Percentiles rank a stretch among this genome's conserved stretches.
These are phyloP conservation scores for Annulohypoxylon truncatum DNA, from an alignment of 2,329 filamentous ascomycete genomes.

Conservation along the genomic window DNA sequence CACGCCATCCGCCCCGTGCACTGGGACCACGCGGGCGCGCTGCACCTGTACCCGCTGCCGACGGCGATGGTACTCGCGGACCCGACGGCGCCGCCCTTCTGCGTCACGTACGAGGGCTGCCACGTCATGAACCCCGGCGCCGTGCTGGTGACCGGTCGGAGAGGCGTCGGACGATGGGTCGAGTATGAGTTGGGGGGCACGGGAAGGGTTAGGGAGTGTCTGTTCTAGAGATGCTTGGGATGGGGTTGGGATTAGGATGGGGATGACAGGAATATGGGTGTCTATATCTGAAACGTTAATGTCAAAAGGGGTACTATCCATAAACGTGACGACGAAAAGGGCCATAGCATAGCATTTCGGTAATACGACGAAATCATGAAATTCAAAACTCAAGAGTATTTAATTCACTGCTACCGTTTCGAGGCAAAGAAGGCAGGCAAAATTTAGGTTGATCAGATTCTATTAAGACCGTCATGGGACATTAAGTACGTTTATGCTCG, in stretches of 20 bases:
- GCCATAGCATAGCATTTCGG: conserved; percentile 18
- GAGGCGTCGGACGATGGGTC: conserved; percentile 81
- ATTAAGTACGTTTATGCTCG: conserved; percentile 27
- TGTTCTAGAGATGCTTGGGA: conserved; percentile 56
- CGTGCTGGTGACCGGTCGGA: conserved; percentile 75
- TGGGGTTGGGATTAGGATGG: neutral
- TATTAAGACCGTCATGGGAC: conserved; percentile 29
- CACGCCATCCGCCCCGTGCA: conserved; percentile 82
- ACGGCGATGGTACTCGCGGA: conserved; percentile 87
- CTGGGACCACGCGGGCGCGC: conserved; percentile 83
- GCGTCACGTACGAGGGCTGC: conserved; percentile 92
- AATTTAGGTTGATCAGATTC: conserved; percentile 13
- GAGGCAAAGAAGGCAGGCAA: neutral
- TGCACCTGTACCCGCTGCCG: conserved; percentile 90
- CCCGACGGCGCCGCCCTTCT: conserved; percentile 82
- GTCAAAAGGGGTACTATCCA: neutral
- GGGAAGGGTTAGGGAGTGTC: conserved; percentile 72
- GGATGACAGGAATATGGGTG: neutral
- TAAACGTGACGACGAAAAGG: conserved; percentile 14
- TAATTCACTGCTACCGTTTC: neutral
- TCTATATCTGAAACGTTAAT: neutral
- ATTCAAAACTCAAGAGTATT: neutral
- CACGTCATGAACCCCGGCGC: conserved; percentile 93
- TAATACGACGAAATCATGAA: conserved; percentile 10
- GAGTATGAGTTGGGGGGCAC: conserved; percentile 81